These are phyloP conservation scores for Diaporthe destruens DNA, from an alignment of 2,329 filamentous ascomycete species.

Conservation along the genomic window DNA sequence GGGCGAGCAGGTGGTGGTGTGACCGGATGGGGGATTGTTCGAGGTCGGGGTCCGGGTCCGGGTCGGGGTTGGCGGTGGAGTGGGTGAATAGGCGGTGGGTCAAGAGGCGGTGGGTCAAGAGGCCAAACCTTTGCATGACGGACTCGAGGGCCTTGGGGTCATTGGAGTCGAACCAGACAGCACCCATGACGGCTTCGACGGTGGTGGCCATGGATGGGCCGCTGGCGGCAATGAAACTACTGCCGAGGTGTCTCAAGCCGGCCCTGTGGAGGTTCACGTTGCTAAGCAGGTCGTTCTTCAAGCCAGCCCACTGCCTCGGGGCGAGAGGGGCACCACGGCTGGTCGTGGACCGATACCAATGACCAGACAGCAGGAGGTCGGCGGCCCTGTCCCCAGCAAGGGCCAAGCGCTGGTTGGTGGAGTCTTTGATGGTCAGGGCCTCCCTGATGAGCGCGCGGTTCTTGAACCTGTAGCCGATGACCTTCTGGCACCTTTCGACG, in stretches of 20 bases:
- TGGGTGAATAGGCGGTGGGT: not conserved
- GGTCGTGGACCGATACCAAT: not conserved
- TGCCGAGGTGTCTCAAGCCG: too few species aligned
- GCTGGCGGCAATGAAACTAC: too few species aligned
- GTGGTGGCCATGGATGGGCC: not conserved
- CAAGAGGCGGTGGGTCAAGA: not conserved
- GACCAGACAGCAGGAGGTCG: not conserved
- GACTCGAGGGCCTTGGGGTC: not conserved
- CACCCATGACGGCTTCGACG: conserved; percentile 14
- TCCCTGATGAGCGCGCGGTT: not conserved
- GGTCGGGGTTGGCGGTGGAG: not conserved
- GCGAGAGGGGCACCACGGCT: not conserved
- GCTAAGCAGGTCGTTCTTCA: not conserved
- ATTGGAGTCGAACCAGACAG: conserved; percentile 21
- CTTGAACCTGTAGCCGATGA: conserved; percentile 12
- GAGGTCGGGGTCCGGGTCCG: too few species aligned
- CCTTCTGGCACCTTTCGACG: not conserved
- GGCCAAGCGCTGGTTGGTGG: not conserved
- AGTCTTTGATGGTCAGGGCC: not conserved
- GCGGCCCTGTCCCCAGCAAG: not conserved
- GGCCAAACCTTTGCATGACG: conserved; percentile 2
- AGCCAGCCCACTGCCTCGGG: not conserved
- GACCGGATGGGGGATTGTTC: not conserved
- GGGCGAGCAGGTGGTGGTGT: not conserved
- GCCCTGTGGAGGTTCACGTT: conserved; percentile 5